phyloP scores from a whole-genome alignment of 768 basidiomycete genomes.

The Trametes elegans region DNA sequence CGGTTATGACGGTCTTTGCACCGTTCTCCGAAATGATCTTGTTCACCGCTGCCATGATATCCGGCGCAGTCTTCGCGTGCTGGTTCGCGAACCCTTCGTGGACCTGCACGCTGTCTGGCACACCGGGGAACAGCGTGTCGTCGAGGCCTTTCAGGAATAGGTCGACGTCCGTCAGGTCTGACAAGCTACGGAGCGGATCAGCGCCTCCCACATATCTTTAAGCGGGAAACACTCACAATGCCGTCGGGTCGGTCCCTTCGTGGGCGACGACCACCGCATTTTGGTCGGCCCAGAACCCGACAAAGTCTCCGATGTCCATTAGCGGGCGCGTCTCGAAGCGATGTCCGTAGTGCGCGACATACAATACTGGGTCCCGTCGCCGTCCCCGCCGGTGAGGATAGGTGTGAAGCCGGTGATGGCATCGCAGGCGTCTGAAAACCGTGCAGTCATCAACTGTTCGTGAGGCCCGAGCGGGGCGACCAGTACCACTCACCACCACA shows the following conservation, averaged over 20 bases:
- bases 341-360: constrained; percentile 4
- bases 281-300: constrained; percentile 53
- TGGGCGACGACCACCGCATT: constrained; percentile 58
- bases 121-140: constrained; percentile 52
- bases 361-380: constrained; percentile 48
- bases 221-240: constrained; percentile 51
- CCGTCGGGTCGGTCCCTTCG: constrained; percentile 57
- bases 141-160: constrained; percentile 40
- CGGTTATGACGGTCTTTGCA: constrained; percentile 41
- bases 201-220: too few species aligned
- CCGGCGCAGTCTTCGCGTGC: constrained; percentile 46
- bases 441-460: constrained; percentile 6
- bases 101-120: constrained; percentile 41
- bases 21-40: constrained; percentile 37
- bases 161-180: constrained; percentile 50
- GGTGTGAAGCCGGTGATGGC: constrained; percentile 41
- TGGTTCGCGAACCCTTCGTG: constrained; percentile 54
- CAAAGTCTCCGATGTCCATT: constrained; percentile 39
- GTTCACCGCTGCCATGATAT: constrained; percentile 45
- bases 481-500: constrained; percentile 34
- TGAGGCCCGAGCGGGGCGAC: neutral
- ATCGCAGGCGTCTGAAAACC: constrained; percentile 36
- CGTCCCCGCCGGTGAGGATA: constrained; percentile 49
- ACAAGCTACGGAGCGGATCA: too few species aligned
- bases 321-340: neutral